Conservation (phyloP, 2,329 filamentous ascomycete species). For the Colletotrichum agaves region DNA sequence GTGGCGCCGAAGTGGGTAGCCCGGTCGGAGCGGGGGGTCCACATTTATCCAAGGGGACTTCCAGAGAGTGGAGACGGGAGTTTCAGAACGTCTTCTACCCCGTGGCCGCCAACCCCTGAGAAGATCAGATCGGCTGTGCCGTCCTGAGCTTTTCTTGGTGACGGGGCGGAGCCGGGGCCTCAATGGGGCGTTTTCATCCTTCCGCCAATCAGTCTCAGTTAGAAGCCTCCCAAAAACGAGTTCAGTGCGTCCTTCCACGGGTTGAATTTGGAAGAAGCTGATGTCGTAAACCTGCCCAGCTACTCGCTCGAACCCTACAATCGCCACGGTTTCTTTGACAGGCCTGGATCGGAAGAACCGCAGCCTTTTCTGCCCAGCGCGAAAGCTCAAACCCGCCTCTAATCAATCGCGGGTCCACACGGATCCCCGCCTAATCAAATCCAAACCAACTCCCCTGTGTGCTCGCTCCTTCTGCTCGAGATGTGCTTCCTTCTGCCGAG, state of each 20-base stretch:
- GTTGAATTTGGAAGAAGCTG: neutral
- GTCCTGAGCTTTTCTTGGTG: constrained; percentile 25
- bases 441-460: constrained; percentile 11
- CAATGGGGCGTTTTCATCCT: neutral
- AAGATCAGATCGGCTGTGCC: constrained; percentile 17
- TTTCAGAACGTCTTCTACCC: constrained; percentile 25
- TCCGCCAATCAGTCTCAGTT: constrained; percentile 18
- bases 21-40: constrained; percentile 7
- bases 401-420: neutral
- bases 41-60: neutral
- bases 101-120: constrained; percentile 16
- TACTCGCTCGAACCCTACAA: neutral
- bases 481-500: neutral
- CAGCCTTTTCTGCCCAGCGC: neutral
- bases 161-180: neutral
- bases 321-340: constrained; percentile 14
- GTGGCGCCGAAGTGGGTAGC: constrained; percentile 25
- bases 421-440: constrained; percentile 9
- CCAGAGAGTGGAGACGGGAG: neutral
- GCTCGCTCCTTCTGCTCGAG: neutral
- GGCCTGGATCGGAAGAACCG: neutral
- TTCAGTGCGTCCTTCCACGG: neutral
- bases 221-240: neutral
- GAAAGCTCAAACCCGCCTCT: constrained; percentile 27
- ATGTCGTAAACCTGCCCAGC: neutral